Percentiles rank a stretch among this genome's conserved stretches.
Evolutionary conservation across 2,329 filamentous ascomycete species (phyloP).

Genomic region (Calcarisporium arbuscula): DNA sequence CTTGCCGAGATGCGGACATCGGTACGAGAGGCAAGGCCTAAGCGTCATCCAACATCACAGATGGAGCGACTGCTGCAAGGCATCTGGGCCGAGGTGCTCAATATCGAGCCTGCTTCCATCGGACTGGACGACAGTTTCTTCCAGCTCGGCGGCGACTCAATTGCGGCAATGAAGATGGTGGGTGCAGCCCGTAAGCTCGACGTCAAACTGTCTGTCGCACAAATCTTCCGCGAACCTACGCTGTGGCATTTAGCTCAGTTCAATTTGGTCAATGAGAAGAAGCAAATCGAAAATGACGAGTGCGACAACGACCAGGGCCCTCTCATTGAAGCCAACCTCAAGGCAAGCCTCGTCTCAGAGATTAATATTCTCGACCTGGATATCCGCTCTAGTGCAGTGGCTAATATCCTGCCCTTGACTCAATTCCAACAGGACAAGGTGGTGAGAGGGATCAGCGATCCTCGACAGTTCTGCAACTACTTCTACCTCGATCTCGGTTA

Average conservation of each 20-base stretch:
- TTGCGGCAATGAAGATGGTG: slow-evolving; percentile 40
- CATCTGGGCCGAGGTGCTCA: slow-evolving; percentile 30
- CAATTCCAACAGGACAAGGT: slow-evolving; percentile 11
- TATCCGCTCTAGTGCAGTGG: slow-evolving; percentile 5
- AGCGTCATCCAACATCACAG: slow-evolving; percentile 1
- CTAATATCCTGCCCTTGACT: slow-evolving; percentile 13
- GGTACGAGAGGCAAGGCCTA: neutral
- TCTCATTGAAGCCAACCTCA: slow-evolving; percentile 9
- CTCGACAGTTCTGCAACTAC: slow-evolving; percentile 15
- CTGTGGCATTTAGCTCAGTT: neutral
- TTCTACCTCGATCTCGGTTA: slow-evolving; percentile 16
- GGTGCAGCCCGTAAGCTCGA: slow-evolving; percentile 1
- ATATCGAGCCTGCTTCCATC: slow-evolving; percentile 24
- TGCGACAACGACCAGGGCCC: neutral
- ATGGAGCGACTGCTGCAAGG: slow-evolving; percentile 17
- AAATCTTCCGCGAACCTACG: slow-evolving; percentile 4
- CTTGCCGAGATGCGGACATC: slow-evolving; percentile 1
- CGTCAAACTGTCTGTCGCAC: slow-evolving; percentile 4
- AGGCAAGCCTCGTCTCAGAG: slow-evolving; percentile 3
- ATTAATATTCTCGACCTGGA: slow-evolving; percentile 4
- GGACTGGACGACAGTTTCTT: slow-evolving; percentile 41
- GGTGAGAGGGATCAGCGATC: neutral
- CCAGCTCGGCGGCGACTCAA: slow-evolving; percentile 40
- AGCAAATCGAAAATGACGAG: too few species aligned
- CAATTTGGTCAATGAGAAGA: too few species aligned